Percentiles rank a stretch among this genome's conserved stretches.
These are phyloP conservation scores for Pleurozium schreberi DNA, from an alignment of 225 moss, liverwort and hornwort genomes.

Conservation along the genomic window DNA sequence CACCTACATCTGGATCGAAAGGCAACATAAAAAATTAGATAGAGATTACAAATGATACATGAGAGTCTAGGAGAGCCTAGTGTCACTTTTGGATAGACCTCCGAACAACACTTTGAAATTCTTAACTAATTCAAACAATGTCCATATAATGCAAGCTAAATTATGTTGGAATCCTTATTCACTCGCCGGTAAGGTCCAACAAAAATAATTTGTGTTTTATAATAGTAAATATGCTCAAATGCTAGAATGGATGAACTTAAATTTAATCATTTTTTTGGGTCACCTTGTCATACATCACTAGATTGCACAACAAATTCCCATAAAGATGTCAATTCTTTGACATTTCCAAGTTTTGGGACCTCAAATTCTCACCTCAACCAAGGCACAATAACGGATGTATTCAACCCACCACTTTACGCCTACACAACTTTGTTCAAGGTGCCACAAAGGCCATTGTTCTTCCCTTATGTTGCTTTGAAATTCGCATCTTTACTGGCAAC, in stretches of 20 bases:
- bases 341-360: neutral
- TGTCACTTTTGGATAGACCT: neutral
- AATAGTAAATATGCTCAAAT: neutral
- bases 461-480: too few species aligned
- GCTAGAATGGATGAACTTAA: neutral
- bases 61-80: neutral
- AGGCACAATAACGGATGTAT: constrained; percentile 88
- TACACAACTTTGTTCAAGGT: constrained; percentile 67
- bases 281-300: neutral
- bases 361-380: constrained; percentile 36
- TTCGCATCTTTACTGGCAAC: constrained; percentile 42
- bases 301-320: neutral
- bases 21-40: neutral
- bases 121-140: neutral
- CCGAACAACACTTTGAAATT: neutral
- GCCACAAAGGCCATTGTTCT: constrained; percentile 40
- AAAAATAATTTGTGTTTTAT: too few species aligned
- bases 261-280: neutral
- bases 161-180: neutral
- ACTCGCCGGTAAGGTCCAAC: neutral
- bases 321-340: neutral
- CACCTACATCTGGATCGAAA: neutral
- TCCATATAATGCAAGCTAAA: neutral
- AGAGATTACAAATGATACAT: neutral
- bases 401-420: constrained; percentile 83